Evolutionary conservation across 805 yeast genomes (phyloP).

Genomic region (Lipomyces yamadae): DNA sequence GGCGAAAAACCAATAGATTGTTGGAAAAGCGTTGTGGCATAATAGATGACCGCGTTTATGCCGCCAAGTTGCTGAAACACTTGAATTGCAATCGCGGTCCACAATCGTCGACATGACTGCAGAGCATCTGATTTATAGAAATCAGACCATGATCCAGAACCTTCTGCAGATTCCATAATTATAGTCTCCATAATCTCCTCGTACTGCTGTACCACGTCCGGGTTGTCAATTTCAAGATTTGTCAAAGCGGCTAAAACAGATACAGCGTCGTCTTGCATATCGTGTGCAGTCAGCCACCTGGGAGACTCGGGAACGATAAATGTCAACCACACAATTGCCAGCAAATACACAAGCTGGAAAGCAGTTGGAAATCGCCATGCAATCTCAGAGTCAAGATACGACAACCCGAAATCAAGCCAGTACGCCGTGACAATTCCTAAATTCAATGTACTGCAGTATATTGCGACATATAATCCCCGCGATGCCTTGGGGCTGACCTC

Average conservation of each 20-base stretch:
- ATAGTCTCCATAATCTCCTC: conserved; percentile 8
- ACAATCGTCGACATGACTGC: conserved; percentile 17
- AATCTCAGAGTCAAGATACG: conserved; percentile 53
- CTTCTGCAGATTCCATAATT: conserved; percentile 6
- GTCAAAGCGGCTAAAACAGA: conserved; percentile 6
- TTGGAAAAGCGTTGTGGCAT: conserved; percentile 53
- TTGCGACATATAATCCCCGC: conserved; percentile 69
- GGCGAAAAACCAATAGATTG: conserved; percentile 18
- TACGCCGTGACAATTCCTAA: conserved; percentile 64
- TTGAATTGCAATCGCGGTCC: conserved; percentile 20
- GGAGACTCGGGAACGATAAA: conserved; percentile 60
- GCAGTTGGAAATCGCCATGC: conserved; percentile 84
- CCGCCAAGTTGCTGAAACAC: conserved; percentile 32
- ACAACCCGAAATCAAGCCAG: conserved; percentile 66
- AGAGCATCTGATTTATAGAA: conserved; percentile 11
- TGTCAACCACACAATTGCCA: conserved; percentile 57
- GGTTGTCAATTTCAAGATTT: conserved; percentile 2
- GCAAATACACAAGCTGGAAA: conserved; percentile 65
- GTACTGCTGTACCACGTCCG: conserved; percentile 1
- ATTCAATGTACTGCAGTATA: conserved; percentile 74
- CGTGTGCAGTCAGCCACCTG: conserved; percentile 19
- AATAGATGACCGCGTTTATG: conserved; percentile 31
- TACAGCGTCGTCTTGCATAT: conserved; percentile 16
- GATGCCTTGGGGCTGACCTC: conserved; percentile 69
- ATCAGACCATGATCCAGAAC: conserved; percentile 11